Conservation (phyloP, 495 filamentous ascomycete genomes). For the Talaromyces stipitatus region DNA sequence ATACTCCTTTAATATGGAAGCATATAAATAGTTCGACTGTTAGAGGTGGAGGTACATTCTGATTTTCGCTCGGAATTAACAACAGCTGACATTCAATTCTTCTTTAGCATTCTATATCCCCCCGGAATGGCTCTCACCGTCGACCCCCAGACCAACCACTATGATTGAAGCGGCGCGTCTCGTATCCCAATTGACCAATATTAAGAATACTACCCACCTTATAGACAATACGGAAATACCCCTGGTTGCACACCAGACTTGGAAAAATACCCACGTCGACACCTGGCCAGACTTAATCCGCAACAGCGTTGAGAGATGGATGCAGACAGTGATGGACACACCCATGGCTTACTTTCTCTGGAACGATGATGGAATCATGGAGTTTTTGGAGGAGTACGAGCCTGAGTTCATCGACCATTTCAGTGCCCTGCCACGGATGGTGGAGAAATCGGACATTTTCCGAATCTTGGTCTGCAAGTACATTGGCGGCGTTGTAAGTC, state of each 20-base stretch:
- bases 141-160: constrained; percentile 2
- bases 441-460: constrained; percentile 13
- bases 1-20: constrained; percentile 8
- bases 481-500: constrained; percentile 11
- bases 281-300: constrained; percentile 8
- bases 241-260: constrained; percentile 14
- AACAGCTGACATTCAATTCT: background rate
- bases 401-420: constrained; percentile 7
- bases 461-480: constrained; percentile 10
- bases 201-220: background rate
- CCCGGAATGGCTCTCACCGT: constrained; percentile 2
- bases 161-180: constrained; percentile 8
- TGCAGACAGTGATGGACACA: constrained; percentile 2
- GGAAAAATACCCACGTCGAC: constrained; percentile 12
- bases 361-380: constrained; percentile 9
- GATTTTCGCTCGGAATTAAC: background rate
- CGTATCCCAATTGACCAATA: background rate
- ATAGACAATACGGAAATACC: constrained; percentile 11
- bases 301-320: constrained; percentile 12
- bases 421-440: constrained; percentile 5
- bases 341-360: constrained; percentile 15
- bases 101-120: constrained; percentile 8
- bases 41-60: constrained; percentile 6
- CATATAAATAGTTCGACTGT: constrained; percentile 4
- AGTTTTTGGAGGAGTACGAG: constrained; percentile 8